Conservation (phyloP, 139 green algal species). For the Chlorella sp. region DNA sequence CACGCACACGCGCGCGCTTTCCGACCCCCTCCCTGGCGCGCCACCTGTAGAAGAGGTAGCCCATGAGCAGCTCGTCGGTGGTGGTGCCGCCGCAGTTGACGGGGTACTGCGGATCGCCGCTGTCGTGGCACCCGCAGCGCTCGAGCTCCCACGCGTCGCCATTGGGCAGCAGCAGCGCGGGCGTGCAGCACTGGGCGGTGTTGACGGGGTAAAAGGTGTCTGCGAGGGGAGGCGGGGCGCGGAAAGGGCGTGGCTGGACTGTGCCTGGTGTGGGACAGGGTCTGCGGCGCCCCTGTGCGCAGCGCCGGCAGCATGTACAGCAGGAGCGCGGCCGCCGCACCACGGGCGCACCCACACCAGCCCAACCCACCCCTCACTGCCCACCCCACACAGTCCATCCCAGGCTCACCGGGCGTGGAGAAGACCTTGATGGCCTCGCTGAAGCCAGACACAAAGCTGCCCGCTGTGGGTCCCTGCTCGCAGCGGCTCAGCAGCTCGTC, state of each 20-base stretch:
- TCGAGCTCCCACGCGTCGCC: constrained; percentile 62
- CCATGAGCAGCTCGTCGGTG: constrained; percentile 52
- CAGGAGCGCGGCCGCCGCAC: neutral
- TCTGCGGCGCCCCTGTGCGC: too few relatives aligned
- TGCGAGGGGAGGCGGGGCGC: neutral
- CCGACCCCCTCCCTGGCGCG: neutral
- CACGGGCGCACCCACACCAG: neutral
- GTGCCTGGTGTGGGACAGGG: too few relatives aligned
- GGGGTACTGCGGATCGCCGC: constrained; percentile 18
- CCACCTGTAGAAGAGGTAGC: constrained; percentile 21
- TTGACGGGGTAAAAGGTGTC: constrained; percentile 67
- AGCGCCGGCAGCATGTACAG: too few relatives aligned
- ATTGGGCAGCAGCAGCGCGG: constrained; percentile 59
- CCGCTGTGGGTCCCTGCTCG: constrained; percentile 43
- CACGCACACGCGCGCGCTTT: neutral
- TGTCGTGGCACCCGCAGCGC: constrained; percentile 58
- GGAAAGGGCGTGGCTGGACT: neutral
- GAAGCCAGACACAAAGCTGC: constrained; percentile 44
- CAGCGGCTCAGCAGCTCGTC: constrained; percentile 41
- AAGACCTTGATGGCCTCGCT: constrained; percentile 33
- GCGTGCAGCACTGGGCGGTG: constrained; percentile 70
- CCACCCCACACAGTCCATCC: too few relatives aligned
- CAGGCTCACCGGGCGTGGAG: neutral
- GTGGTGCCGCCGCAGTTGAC: constrained; percentile 62
- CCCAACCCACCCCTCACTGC: neutral